Percentiles rank a stretch among this genome's conserved stretches.
Conservation (phyloP, 768 basidiomycete species). For the Lentinus brumalis region DNA sequence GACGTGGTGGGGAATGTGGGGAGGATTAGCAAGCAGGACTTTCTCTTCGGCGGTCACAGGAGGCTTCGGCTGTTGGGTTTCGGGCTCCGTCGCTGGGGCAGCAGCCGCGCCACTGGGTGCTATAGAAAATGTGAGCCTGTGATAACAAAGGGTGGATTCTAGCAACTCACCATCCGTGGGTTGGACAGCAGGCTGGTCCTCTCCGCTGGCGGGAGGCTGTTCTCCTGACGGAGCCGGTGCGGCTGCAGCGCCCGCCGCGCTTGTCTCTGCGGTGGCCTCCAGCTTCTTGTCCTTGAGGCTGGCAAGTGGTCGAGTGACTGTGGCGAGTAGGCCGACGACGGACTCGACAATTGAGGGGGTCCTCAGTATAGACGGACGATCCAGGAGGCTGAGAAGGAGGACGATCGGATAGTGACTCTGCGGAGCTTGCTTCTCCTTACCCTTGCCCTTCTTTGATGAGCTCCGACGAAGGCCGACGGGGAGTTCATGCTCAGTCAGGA, state of each 20-base stretch:
- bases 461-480: conserved; percentile 72
- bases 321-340: conserved; percentile 84
- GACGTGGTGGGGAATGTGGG: conserved; percentile 83
- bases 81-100: conserved; percentile 4
- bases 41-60: conserved; percentile 39
- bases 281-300: conserved; percentile 47
- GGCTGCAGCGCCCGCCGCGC: background rate
- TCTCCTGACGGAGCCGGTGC: background rate
- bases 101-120: background rate
- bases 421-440: conserved; percentile 83
- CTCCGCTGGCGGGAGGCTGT: background rate
- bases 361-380: conserved; percentile 81
- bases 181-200: background rate
- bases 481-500: conserved; percentile 94
- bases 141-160: background rate
- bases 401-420: conserved; percentile 92
- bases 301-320: conserved; percentile 82
- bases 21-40: conserved; percentile 67
- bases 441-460: conserved; percentile 86
- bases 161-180: conserved; percentile 4
- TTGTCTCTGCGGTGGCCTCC: conserved; percentile 36
- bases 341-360: conserved; percentile 93
- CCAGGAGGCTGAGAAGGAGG: conserved; percentile 82
- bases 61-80: conserved; percentile 27
- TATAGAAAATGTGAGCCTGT: background rate